A percentile compares a stretch with the other conserved stretches of the same genome.
These are phyloP conservation scores for Penicillium paradoxum DNA, from an alignment of 495 filamentous ascomycete genomes.

Conservation along the genomic window DNA sequence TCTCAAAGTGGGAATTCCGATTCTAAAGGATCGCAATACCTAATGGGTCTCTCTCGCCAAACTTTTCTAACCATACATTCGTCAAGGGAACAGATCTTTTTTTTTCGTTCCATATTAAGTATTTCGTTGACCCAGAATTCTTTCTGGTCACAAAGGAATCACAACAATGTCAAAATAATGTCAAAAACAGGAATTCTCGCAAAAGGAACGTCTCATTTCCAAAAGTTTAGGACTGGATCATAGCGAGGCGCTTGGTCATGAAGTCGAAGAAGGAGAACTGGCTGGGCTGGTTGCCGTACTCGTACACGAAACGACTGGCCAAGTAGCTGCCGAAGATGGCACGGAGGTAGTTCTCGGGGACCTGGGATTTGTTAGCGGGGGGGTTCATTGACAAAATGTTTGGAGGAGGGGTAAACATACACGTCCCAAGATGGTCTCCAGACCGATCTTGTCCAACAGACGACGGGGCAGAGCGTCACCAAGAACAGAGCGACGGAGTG, in stretches of 20 bases:
- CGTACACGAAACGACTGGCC: slow-evolving; percentile 91
- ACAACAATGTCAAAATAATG: not conserved
- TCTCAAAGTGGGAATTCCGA: not conserved
- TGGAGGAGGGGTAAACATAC: slow-evolving; percentile 38
- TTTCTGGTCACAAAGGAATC: slow-evolving; percentile 1
- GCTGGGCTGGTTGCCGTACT: slow-evolving; percentile 84
- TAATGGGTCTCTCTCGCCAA: not conserved
- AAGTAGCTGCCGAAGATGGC: slow-evolving; percentile 95
- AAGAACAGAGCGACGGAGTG: slow-evolving; percentile 71
- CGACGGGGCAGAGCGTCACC: slow-evolving; percentile 80
- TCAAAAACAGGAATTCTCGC: not conserved
- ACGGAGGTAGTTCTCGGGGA: slow-evolving; percentile 87
- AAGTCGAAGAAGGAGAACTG: slow-evolving; percentile 99
- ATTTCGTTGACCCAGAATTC: slow-evolving; percentile 8
- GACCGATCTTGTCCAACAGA: slow-evolving; percentile 80
- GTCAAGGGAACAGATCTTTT: slow-evolving; percentile 14
- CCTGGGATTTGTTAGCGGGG: slow-evolving; percentile 42
- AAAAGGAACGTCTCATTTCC: not conserved
- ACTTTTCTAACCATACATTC: slow-evolving; percentile 29
- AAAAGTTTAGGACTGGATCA: slow-evolving; percentile 25
- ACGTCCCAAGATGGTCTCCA: slow-evolving; percentile 78
- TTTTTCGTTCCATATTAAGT: slow-evolving; percentile 16
- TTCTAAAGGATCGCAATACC: slow-evolving; percentile 1
- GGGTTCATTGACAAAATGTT: slow-evolving; percentile 2
- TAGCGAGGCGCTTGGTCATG: slow-evolving; percentile 51